phyloP scores from a whole-genome alignment of 257 asterid genomes.

The Lycium barbarum region DNA sequence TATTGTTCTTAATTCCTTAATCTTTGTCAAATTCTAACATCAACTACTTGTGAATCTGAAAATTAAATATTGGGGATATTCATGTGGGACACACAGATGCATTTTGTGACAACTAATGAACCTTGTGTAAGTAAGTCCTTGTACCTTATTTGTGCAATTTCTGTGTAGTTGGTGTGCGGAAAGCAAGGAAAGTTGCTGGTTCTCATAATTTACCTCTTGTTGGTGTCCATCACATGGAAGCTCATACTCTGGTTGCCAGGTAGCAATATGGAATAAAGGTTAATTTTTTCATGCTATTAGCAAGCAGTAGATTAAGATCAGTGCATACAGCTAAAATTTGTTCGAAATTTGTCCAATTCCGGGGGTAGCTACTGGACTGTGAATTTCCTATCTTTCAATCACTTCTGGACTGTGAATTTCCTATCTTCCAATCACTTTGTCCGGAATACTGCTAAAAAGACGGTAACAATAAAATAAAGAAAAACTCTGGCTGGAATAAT shows the following conservation, averaged over 20 bases:
- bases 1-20: background rate
- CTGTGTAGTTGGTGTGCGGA: conserved; percentile 84
- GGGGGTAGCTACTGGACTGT: background rate
- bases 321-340: background rate
- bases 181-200: conserved; percentile 95
- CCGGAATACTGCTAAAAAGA: background rate
- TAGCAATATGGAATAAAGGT: conserved; percentile 34
- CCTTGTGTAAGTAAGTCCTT: conserved; percentile 18
- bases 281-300: background rate
- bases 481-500: background rate
- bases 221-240: conserved; percentile 98
- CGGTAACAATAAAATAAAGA: background rate
- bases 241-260: conserved; percentile 98
- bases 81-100: background rate
- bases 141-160: conserved; percentile 32
- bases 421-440: background rate
- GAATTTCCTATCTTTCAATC: background rate
- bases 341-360: background rate
- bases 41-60: background rate
- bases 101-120: background rate
- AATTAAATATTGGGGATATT: background rate
- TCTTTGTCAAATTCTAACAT: background rate
- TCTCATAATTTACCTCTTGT: conserved; percentile 72
- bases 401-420: background rate
- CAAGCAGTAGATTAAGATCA: background rate